Evolutionary conservation across 2,329 filamentous ascomycete species (phyloP).

Genomic region (Beauveria caledonica): DNA sequence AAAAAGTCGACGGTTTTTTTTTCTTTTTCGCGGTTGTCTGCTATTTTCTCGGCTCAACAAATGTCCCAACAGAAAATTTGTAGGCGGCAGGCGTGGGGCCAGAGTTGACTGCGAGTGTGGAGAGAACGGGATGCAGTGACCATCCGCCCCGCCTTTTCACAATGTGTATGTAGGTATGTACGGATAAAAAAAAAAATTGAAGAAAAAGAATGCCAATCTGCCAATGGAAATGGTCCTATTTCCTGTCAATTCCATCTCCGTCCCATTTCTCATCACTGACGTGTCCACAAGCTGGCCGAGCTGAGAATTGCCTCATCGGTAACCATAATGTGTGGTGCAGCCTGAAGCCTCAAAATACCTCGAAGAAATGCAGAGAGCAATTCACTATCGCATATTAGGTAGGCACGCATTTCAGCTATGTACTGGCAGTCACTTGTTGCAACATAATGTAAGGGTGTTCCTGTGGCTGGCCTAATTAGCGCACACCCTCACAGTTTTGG

Average conservation of each 20-base stretch:
- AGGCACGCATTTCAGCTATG: not conserved
- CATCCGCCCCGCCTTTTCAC: not conserved
- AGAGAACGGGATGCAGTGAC: not conserved
- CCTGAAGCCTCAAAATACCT: not conserved
- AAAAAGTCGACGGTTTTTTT: not conserved
- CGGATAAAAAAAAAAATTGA: too few species aligned
- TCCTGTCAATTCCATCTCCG: not conserved
- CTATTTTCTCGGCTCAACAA: constrained; percentile 25
- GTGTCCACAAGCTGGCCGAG: not conserved
- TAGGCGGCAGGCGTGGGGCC: not conserved
- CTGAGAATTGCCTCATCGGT: not conserved
- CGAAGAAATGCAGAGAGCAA: not conserved
- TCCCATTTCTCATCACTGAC: not conserved
- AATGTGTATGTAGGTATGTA: too few species aligned
- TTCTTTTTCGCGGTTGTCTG: constrained; percentile 1
- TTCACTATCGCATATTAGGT: not conserved
- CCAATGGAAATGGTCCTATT: not conserved
- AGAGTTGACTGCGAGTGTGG: not conserved
- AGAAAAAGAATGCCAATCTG: not conserved
- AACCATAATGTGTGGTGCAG: not conserved
- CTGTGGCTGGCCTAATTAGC: constrained; percentile 6
- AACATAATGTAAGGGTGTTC: not conserved
- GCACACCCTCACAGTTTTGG: not conserved
- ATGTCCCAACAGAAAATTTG: constrained; percentile 28
- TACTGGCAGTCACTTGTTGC: not conserved